These are phyloP conservation scores for Vickermania spadyakhi DNA, from an alignment of 208 protist genomes.

Conservation along the genomic window DNA sequence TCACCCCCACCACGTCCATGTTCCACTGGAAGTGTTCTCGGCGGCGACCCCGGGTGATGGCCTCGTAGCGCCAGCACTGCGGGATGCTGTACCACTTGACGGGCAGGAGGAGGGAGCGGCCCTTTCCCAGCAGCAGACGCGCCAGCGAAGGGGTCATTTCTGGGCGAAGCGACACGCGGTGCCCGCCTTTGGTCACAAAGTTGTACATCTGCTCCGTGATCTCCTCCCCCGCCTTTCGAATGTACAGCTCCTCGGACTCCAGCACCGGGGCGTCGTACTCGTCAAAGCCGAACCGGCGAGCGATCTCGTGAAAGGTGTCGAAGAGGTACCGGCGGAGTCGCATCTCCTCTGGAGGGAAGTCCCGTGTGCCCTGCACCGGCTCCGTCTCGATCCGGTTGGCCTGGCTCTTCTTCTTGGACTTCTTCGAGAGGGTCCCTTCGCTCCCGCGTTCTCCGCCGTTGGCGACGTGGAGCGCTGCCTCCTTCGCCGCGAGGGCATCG, in stretches of 20 bases:
- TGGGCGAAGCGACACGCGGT: conserved; percentile 88
- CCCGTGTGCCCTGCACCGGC: conserved; percentile 90
- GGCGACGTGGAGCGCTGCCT: conserved; percentile 24
- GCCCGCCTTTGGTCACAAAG: conserved; percentile 91
- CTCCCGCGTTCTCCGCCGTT: conserved; percentile 10
- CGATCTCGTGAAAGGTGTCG: conserved; percentile 73
- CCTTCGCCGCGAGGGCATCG: conserved; percentile 26
- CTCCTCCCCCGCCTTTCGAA: conserved; percentile 93
- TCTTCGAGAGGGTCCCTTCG: conserved; percentile 38
- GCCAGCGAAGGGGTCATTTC: conserved; percentile 96
- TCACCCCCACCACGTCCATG: conserved; percentile 95
- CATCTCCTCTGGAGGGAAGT: conserved; percentile 95
- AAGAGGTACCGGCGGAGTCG: conserved; percentile 88
- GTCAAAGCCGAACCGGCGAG: conserved; percentile 87
- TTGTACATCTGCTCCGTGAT: conserved; percentile 97
- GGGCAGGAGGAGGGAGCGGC: conserved; percentile 83
- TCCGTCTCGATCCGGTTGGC: conserved; percentile 83
- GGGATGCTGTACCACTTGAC: conserved; percentile 95
- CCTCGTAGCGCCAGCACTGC: conserved; percentile 96
- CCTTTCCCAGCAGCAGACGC: conserved; percentile 83
- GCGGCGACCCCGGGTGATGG: conserved; percentile 89
- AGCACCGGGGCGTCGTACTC: conserved; percentile 95
- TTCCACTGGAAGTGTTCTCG: conserved; percentile 97
- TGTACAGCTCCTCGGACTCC: conserved; percentile 90
- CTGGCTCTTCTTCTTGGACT: conserved; percentile 86